Evolutionary conservation across 1,284 basidiomycete species (phyloP).

Genomic region (Naganishia liquefaciens): DNA sequence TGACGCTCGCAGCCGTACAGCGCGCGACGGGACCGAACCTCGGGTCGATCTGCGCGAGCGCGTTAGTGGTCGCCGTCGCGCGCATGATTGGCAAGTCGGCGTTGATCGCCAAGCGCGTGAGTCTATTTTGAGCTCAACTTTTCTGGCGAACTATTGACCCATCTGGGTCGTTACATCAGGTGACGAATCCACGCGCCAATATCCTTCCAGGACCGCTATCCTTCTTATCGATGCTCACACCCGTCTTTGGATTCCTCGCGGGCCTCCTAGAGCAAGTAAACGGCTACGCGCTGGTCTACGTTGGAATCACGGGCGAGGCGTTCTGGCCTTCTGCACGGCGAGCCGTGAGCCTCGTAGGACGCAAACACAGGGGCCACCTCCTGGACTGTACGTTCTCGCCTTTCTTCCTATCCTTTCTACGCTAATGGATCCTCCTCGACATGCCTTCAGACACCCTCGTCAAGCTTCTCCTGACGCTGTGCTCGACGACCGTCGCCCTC

Average conservation of each 20-base stretch:
- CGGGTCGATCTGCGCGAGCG: conserved; percentile 73
- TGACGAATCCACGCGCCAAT: conserved; percentile 44
- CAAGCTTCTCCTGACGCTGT: conserved; percentile 63
- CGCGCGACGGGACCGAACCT: conserved; percentile 78
- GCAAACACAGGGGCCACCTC: conserved; percentile 47
- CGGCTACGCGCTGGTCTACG: conserved; percentile 78
- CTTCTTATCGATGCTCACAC: conserved; percentile 55
- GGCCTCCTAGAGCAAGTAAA: conserved; percentile 71
- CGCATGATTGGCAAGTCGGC: conserved; percentile 54
- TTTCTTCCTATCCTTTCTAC: conserved; percentile 4
- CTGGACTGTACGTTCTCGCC: conserved; percentile 49
- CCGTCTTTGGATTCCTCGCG: conserved; percentile 57
- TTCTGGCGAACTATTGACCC: background rate
- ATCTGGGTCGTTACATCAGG: no score
- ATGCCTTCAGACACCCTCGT: conserved; percentile 61
- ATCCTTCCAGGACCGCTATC: conserved; percentile 49
- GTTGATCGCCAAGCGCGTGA: conserved; percentile 38
- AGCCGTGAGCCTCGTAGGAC: conserved; percentile 57
- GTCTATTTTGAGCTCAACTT: conserved; percentile 32
- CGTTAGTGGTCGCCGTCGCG: conserved; percentile 71
- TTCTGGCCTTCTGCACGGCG: conserved; percentile 77
- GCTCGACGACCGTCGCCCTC: conserved; percentile 72
- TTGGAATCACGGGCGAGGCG: conserved; percentile 78
- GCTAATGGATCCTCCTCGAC: conserved; percentile 1
- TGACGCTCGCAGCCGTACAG: conserved; percentile 73